Evolutionary conservation across 108 stramenopile genomes (phyloP).

Genomic region (Cyclostephanos invisitatus): DNA sequence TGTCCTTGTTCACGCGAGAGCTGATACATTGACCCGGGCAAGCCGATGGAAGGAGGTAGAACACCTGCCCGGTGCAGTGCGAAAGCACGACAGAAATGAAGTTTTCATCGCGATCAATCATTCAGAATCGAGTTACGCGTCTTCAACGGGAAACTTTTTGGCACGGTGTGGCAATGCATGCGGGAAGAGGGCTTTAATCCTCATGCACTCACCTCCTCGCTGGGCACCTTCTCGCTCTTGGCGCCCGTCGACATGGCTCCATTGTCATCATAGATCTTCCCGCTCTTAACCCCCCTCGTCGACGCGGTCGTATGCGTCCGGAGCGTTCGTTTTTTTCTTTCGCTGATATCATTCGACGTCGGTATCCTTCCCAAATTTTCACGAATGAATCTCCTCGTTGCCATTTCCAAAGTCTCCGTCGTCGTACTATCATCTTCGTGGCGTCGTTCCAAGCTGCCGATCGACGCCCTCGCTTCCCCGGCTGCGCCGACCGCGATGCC

Average conservation of each 20-base stretch:
- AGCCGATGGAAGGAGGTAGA: conserved; percentile 33
- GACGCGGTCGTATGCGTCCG: neutral
- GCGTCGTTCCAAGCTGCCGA: neutral
- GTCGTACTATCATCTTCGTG: neutral
- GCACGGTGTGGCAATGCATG: neutral
- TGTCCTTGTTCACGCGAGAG: conserved; percentile 18
- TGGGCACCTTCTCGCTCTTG: neutral
- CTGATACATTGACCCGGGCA: conserved; percentile 38
- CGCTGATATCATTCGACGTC: neutral
- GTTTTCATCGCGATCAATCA: neutral
- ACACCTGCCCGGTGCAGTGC: conserved; percentile 10
- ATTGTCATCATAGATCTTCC: neutral
- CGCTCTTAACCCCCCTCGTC: neutral
- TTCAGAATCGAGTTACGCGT: neutral
- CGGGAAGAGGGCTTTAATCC: neutral
- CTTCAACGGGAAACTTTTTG: neutral
- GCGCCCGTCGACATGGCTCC: neutral
- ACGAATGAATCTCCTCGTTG: conserved; percentile 5
- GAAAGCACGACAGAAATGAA: neutral
- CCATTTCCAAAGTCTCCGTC: conserved; percentile 8
- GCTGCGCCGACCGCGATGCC: conserved; percentile 3
- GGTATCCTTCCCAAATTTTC: neutral
- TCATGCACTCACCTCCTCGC: neutral
- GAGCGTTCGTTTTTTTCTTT: neutral
- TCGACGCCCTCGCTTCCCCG: neutral